These are phyloP conservation scores for Phialophora tarda DNA, from an alignment of 2,329 filamentous ascomycete genomes.

Conservation along the genomic window DNA sequence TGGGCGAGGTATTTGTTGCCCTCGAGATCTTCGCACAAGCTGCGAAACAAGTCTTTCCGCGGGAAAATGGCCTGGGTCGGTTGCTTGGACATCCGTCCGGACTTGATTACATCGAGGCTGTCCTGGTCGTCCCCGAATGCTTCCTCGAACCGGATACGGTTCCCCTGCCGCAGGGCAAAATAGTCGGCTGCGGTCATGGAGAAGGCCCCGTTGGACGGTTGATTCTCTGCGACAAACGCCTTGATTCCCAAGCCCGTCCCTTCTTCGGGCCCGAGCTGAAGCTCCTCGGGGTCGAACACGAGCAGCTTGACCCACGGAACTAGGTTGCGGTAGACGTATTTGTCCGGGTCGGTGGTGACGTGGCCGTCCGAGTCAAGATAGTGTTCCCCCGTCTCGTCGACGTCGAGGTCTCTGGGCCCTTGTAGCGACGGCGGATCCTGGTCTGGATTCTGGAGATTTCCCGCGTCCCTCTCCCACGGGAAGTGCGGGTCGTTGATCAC, in stretches of 20 bases:
- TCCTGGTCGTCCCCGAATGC: too few relatives aligned
- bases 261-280: conserved; percentile 40
- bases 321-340: too few relatives aligned
- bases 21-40: too few relatives aligned
- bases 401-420: too few relatives aligned
- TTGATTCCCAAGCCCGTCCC: not conserved
- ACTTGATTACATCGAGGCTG: too few relatives aligned
- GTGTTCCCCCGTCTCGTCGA: too few relatives aligned
- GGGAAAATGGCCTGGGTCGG: conserved; percentile 8
- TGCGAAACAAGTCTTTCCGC: not conserved
- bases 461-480: conserved; percentile 51
- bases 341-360: too few relatives aligned
- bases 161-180: not conserved
- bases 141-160: not conserved
- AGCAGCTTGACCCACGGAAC: conserved; percentile 53
- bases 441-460: too few relatives aligned
- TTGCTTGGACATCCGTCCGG: too few relatives aligned
- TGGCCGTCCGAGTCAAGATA: too few relatives aligned
- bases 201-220: not conserved
- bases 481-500: conserved; percentile 53
- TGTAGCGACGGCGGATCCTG: too few relatives aligned
- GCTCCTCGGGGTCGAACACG: conserved; percentile 48
- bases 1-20: too few relatives aligned
- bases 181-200: not conserved
- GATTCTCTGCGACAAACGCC: not conserved